Evolutionary conservation across 2,329 filamentous ascomycete species (phyloP), one percentile per base, ranked within the genome.

Genomic region (Colletotrichum sublineola): DNA sequence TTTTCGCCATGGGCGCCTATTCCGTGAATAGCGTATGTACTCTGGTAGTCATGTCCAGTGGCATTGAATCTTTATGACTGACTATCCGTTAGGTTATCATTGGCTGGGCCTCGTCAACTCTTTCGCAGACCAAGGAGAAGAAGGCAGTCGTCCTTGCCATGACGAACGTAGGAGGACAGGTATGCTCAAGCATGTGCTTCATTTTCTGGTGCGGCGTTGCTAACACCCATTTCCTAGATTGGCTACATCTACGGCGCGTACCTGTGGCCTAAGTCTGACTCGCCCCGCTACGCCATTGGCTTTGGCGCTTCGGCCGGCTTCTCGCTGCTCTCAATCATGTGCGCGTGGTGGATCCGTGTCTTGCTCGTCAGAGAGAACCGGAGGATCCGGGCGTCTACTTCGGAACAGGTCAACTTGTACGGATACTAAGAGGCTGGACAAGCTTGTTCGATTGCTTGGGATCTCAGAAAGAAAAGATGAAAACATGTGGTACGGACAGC

Each of bases 241-340:
- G 83, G 82, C 2, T 86, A 86, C 75, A 84, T 87, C 56, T 87
- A 86, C 75, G 84, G 84, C n/a, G 84, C 85, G 1, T 87, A 87
- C 73, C 78, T 87, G 4, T 87, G 85, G 84, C 84, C 84, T 5
- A 81, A 82, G 31, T 81, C 73, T 11, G 84, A 86, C 67, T 79
- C 77, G 46, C 86, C 86, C 0, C 79, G 84, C 31, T 87, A 86
- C 71, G 80, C 78, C 1, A 85, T 86, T 62, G 82, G 81, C 0
- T 83, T 84, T 18, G 84, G 83, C 6, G 83, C 84, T 15, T 86
- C 84, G 0, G 80, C 83, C 2, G 84, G 82, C 0, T 85, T 84
- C 48, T 81, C 83, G 1, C 65, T 82, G 7, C 77, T 79, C 29
- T 80, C 81, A 0, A 79, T 82, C 14, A 69, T 75, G 1, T 82